Evolutionary conservation across 495 filamentous ascomycete genomes (phyloP).

Genomic region (Hyaloscypha bicolor): DNA sequence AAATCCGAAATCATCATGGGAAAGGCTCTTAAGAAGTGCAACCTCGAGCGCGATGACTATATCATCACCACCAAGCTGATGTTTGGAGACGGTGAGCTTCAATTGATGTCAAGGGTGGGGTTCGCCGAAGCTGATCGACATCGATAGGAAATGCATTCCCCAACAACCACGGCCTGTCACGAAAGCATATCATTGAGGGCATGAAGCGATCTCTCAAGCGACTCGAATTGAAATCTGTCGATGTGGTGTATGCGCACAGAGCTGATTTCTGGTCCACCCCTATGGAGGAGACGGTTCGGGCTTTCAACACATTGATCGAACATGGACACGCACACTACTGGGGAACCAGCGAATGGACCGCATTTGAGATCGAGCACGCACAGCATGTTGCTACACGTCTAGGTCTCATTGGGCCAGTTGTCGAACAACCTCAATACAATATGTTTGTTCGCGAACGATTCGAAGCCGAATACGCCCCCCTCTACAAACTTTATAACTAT

Average conservation of each 20-base stretch:
- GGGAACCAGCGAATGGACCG: slow-evolving; percentile 59
- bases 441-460: slow-evolving; percentile 56
- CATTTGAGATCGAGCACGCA: slow-evolving; percentile 61
- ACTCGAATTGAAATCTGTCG: slow-evolving; percentile 67
- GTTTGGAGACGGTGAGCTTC: slow-evolving; percentile 50
- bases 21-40: slow-evolving; percentile 56
- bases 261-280: slow-evolving; percentile 71
- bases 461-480: slow-evolving; percentile 62
- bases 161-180: slow-evolving; percentile 59
- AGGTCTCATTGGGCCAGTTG: slow-evolving; percentile 21
- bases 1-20: slow-evolving; percentile 47
- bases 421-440: slow-evolving; percentile 85
- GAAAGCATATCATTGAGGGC: slow-evolving; percentile 78
- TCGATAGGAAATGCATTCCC: slow-evolving; percentile 22
- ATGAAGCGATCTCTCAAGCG: slow-evolving; percentile 59
- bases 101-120: background rate
- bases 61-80: slow-evolving; percentile 73
- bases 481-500: slow-evolving; percentile 66
- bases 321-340: slow-evolving; percentile 54
- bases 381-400: slow-evolving; percentile 44
- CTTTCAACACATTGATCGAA: slow-evolving; percentile 64
- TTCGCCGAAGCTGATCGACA: background rate
- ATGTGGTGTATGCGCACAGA: slow-evolving; percentile 75
- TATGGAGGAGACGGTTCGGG: slow-evolving; percentile 76
- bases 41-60: slow-evolving; percentile 68